Evolutionary conservation across 2,329 filamentous ascomycete species (phyloP).

Genomic region (Mycosphaerella sp.): DNA sequence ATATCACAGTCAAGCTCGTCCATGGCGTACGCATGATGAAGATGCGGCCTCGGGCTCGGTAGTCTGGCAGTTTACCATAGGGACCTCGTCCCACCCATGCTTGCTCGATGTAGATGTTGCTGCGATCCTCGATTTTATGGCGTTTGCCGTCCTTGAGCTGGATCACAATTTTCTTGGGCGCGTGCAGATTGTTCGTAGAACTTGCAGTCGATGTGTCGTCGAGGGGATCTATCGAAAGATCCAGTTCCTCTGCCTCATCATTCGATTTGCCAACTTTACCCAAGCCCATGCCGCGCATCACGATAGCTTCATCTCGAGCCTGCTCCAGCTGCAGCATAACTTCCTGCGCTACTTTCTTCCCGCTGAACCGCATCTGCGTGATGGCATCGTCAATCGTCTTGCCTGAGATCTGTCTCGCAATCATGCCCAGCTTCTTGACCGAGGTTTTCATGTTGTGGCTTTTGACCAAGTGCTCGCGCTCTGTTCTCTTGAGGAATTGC

Average conservation of each 20-base stretch:
- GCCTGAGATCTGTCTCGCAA: conserved; percentile 82
- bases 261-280: conserved; percentile 27
- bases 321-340: conserved; percentile 72
- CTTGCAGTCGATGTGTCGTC: conserved; percentile 5
- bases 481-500: conserved; percentile 61
- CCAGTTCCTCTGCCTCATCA: conserved; percentile 13
- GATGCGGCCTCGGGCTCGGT: conserved; percentile 67
- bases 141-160: conserved; percentile 68
- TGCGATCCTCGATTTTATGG: conserved; percentile 64
- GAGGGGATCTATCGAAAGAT: conserved; percentile 2
- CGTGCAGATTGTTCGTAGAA: neutral
- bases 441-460: conserved; percentile 74
- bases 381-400: conserved; percentile 94
- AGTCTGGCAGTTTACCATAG: conserved; percentile 56
- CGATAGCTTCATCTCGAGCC: conserved; percentile 74
- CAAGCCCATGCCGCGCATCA: conserved; percentile 77
- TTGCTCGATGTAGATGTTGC: conserved; percentile 82
- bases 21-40: conserved; percentile 63
- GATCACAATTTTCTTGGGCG: conserved; percentile 46
- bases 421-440: conserved; percentile 81
- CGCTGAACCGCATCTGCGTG: conserved; percentile 87
- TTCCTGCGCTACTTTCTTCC: conserved; percentile 84
- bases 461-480: conserved; percentile 53
- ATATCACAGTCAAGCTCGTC: conserved; percentile 67
- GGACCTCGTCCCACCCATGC: conserved; percentile 83